Evolutionary conservation across 164 flowering plant genomes (phyloP).

Genomic region (Piper betle): DNA sequence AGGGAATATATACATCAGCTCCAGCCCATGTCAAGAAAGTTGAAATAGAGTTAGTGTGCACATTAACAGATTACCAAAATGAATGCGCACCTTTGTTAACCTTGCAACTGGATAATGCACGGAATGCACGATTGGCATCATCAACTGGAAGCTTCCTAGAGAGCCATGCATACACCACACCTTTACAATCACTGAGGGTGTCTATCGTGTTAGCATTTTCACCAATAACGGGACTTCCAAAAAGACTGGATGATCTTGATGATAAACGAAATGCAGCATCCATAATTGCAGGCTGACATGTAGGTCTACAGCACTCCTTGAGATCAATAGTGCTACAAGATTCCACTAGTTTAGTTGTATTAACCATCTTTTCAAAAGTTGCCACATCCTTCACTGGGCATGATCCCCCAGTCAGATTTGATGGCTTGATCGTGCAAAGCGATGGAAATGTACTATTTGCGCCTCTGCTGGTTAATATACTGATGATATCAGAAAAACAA

Average conservation of each 20-base stretch:
- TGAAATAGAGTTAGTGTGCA: too few relatives aligned
- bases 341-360: conserved; percentile 71
- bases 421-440: conserved; percentile 60
- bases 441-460: conserved; percentile 52
- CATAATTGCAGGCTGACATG: conserved; percentile 76
- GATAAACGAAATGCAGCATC: conserved; percentile 83
- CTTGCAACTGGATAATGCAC: conserved; percentile 81
- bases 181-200: conserved; percentile 68
- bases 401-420: conserved; percentile 84
- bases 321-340: conserved; percentile 79
- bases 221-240: conserved; percentile 20
- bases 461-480: conserved; percentile 73
- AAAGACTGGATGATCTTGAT: conserved; percentile 19
- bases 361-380: conserved; percentile 65
- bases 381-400: conserved; percentile 73
- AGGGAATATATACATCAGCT: neutral
- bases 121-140: conserved; percentile 67
- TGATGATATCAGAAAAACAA: conserved; percentile 81
- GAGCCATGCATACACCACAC: conserved; percentile 83
- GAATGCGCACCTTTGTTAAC: conserved; percentile 68
- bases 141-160: conserved; percentile 67
- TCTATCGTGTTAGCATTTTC: conserved; percentile 28
- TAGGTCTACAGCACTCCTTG: conserved; percentile 89
- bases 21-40: neutral
- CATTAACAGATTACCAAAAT: neutral